Conservation (phyloP, 2,329 filamentous ascomycete species). For the Oidium heveae region DNA sequence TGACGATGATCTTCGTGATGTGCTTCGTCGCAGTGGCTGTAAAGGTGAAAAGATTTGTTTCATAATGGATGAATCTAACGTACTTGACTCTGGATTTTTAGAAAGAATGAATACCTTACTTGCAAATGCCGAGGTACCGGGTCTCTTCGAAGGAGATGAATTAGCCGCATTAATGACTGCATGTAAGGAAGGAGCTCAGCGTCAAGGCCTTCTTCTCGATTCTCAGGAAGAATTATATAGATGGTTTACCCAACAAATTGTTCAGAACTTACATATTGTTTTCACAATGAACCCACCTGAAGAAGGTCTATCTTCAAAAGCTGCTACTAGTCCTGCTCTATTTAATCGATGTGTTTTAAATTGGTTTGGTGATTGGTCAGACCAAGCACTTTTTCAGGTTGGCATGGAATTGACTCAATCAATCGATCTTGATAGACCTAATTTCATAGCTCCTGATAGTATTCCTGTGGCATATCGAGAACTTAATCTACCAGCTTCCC, state of each 20-base stretch:
- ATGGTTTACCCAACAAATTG: constrained; percentile 98
- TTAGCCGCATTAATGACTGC: constrained; percentile 97
- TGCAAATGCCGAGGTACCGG: constrained; percentile 96
- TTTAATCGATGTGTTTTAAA: constrained; percentile 99
- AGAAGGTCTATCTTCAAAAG: constrained; percentile 82
- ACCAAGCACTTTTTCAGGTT: constrained; percentile 95
- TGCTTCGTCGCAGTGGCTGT: constrained; percentile 79
- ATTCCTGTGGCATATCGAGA: constrained; percentile 83
- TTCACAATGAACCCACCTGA: constrained; percentile 99
- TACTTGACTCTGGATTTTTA: constrained; percentile 92
- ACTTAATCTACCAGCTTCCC: constrained; percentile 59
- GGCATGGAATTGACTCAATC: constrained; percentile 85
- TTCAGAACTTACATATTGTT: constrained; percentile 95
- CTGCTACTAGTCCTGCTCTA: constrained; percentile 84
- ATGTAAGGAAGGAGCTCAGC: constrained; percentile 93
- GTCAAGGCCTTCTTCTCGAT: constrained; percentile 81
- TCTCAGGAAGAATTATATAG: constrained; percentile 99
- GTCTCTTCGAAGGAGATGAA: constrained; percentile 96
- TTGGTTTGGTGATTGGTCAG: constrained; percentile 99
- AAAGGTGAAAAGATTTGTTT: constrained; percentile 99
- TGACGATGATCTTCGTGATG: constrained; percentile 85
- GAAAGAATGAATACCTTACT: constrained; percentile 98
- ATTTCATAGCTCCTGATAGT: constrained; percentile 66
- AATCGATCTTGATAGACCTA: constrained; percentile 77
- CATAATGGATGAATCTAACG: constrained; percentile 99